phyloP scores from a whole-genome alignment of 805 yeast genomes.

The Candida tibetensis region DNA sequence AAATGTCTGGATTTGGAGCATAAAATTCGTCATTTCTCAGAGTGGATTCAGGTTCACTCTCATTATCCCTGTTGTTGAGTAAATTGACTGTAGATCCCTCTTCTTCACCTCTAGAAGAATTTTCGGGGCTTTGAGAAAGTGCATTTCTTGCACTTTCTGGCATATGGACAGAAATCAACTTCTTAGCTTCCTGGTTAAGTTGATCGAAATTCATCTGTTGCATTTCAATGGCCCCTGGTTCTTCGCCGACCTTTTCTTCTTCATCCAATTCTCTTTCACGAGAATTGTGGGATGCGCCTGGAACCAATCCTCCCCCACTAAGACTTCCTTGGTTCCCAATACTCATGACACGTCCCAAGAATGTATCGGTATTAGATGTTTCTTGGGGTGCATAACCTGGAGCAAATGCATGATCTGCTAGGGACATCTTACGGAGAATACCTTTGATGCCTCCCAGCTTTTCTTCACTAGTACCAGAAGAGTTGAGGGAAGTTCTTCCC shows the following conservation, averaged over 20 bases:
- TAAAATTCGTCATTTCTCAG: conserved; percentile 17
- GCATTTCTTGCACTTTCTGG: conserved; percentile 12
- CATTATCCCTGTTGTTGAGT: conserved; percentile 1
- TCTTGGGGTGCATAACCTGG: conserved; percentile 17
- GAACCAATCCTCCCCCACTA: conserved; percentile 42
- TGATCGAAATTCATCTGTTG: conserved; percentile 40
- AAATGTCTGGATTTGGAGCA: conserved; percentile 47
- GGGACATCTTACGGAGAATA: conserved; percentile 36
- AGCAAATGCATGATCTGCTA: conserved; percentile 30
- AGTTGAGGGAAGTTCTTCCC: conserved; percentile 9
- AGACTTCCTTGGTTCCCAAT: conserved; percentile 22
- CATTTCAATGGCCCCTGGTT: conserved; percentile 44
- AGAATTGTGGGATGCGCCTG: conserved; percentile 31
- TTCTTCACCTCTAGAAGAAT: neutral
- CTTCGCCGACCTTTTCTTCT: conserved; percentile 17
- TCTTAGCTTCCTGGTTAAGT: conserved; percentile 52
- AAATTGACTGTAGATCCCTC: conserved; percentile 2
- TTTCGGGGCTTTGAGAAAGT: neutral
- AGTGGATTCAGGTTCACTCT: conserved; percentile 3
- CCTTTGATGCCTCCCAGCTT: conserved; percentile 20
- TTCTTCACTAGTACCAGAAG: conserved; percentile 5
- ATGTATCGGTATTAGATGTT: conserved; percentile 33
- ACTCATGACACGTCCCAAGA: conserved; percentile 36
- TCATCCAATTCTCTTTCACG: conserved; percentile 20
- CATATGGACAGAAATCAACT: conserved; percentile 50